Evolutionary conservation across 1,284 basidiomycete species (phyloP).

Genomic region (Cystobasidium pallidum): DNA sequence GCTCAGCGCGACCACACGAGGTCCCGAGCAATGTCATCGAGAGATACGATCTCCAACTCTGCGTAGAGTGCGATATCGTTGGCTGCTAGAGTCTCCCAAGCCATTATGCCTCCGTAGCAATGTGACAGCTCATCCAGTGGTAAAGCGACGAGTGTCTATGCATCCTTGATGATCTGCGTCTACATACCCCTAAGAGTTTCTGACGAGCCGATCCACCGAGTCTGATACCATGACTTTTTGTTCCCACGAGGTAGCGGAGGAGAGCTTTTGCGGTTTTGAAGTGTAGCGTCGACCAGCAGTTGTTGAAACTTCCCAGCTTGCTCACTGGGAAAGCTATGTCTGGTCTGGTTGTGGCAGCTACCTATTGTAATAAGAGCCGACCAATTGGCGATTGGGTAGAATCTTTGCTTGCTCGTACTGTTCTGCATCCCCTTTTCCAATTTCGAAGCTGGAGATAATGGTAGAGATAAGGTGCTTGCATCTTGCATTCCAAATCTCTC

Average conservation of each 20-base stretch:
- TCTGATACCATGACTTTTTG: background rate
- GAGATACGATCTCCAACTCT: no score
- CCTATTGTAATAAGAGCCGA: constrained; percentile 60
- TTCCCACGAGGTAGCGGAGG: background rate
- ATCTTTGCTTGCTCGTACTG: constrained; percentile 19
- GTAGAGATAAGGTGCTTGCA: constrained; percentile 59
- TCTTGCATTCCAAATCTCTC: constrained; percentile 58
- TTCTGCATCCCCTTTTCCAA: background rate
- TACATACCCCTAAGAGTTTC: background rate
- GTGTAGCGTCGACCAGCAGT: background rate
- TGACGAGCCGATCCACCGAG: background rate
- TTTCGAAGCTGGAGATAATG: constrained; percentile 44
- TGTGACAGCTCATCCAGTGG: background rate
- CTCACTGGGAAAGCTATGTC: constrained; percentile 56
- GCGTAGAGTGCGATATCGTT: no score
- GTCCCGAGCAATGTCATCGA: constrained; percentile 60
- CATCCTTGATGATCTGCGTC: background rate
- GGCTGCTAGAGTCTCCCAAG: no score
- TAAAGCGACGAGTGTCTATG: background rate
- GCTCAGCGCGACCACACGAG: constrained; percentile 53
- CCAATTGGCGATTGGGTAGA: constrained; percentile 51
- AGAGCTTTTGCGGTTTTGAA: background rate
- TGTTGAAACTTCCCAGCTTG: constrained; percentile 43
- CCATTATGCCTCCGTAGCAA: no score
- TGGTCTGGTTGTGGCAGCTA: constrained; percentile 57